Evolutionary conservation across 495 filamentous ascomycete species (phyloP).

Genomic region (Podospora pseudopauciseta): DNA sequence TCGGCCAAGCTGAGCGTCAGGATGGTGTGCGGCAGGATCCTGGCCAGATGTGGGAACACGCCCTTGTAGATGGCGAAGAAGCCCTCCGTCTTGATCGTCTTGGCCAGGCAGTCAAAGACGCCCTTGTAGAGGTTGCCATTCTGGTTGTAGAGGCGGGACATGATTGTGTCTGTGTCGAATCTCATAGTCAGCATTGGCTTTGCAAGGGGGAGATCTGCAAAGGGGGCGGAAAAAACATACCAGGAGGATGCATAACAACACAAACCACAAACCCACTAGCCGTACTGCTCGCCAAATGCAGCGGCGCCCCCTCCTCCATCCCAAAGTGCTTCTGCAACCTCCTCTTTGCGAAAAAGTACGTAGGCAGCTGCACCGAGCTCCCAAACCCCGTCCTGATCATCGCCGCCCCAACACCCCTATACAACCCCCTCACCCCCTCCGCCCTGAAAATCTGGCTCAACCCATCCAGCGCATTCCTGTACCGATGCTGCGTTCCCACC

Average conservation of each 20-base stretch:
- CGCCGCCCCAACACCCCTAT: constrained; percentile 86
- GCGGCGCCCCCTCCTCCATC: constrained; percentile 84
- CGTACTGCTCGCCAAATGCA: constrained; percentile 85
- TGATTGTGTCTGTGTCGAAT: constrained; percentile 74
- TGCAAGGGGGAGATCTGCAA: neutral
- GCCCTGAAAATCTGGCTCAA: constrained; percentile 68
- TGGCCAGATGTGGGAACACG: constrained; percentile 88
- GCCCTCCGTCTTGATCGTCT: constrained; percentile 90
- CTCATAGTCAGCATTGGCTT: neutral
- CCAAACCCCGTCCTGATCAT: constrained; percentile 97
- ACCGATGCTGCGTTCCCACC: constrained; percentile 92
- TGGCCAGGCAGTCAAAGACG: constrained; percentile 85
- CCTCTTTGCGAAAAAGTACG: constrained; percentile 97
- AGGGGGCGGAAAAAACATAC: constrained; percentile 42
- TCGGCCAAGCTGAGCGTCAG: constrained; percentile 90
- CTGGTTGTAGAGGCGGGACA: constrained; percentile 99
- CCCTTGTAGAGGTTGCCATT: constrained; percentile 92
- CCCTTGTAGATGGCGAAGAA: constrained; percentile 96
- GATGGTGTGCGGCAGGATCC: constrained; percentile 94
- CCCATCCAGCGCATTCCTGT: constrained; percentile 81
- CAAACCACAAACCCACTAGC: constrained; percentile 95
- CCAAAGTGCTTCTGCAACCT: constrained; percentile 72
- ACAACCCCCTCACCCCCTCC: constrained; percentile 80
- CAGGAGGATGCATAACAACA: constrained; percentile 96
- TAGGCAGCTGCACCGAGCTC: constrained; percentile 90